phyloP scores from a whole-genome alignment of 2,329 filamentous ascomycete species.

The Claviceps fusiformis region DNA sequence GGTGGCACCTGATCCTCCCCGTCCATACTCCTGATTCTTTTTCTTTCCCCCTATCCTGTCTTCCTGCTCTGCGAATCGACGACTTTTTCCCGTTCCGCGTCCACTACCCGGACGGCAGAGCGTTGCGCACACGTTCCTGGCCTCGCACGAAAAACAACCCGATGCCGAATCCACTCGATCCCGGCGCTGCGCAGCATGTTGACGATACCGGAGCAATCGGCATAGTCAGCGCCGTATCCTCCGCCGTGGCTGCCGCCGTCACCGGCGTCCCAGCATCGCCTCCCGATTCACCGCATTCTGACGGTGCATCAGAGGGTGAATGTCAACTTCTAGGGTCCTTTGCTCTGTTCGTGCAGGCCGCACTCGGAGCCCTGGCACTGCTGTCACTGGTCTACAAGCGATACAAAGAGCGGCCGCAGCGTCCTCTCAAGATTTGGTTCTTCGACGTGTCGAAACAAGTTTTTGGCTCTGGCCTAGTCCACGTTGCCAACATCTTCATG shows the following conservation, averaged over 20 bases:
- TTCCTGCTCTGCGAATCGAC: neutral
- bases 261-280: slow-evolving; percentile 15
- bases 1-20: neutral
- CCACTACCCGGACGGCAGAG: neutral
- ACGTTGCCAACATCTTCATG: slow-evolving; percentile 89
- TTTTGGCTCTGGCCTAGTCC: slow-evolving; percentile 79
- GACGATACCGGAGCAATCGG: slow-evolving; percentile 1
- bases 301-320: slow-evolving; percentile 49
- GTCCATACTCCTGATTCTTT: neutral
- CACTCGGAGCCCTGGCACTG: slow-evolving; percentile 70
- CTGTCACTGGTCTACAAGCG: slow-evolving; percentile 85
- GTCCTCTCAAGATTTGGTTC: slow-evolving; percentile 91
- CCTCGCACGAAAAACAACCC: neutral
- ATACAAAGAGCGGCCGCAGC: slow-evolving; percentile 80
- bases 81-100: neutral
- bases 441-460: slow-evolving; percentile 98
- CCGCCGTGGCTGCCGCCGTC: slow-evolving; percentile 11
- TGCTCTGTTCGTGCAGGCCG: slow-evolving; percentile 77
- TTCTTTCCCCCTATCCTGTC: neutral
- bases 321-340: slow-evolving; percentile 84
- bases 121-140: neutral
- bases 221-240: slow-evolving; percentile 8
- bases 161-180: slow-evolving; percentile 3
- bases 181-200: slow-evolving; percentile 3
- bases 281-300: slow-evolving; percentile 13